Evolutionary conservation across 768 basidiomycete genomes (phyloP).

Genomic region (Macrolepiota albuminosa): DNA sequence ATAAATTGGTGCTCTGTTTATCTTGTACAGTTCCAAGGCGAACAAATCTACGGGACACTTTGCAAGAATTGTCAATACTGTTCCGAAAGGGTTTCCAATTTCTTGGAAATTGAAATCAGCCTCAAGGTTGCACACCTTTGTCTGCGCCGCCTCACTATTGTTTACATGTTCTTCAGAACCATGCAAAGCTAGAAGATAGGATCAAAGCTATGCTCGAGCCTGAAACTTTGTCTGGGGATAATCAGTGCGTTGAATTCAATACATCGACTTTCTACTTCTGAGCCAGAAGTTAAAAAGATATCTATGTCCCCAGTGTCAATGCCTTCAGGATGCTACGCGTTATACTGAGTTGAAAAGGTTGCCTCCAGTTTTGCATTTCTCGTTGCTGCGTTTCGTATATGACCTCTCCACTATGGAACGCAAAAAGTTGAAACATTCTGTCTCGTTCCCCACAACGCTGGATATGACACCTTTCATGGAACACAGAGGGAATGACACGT

Average conservation of each 20-base stretch:
- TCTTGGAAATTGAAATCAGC: conserved; percentile 86
- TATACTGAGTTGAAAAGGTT: conserved; percentile 65
- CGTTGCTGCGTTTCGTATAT: conserved; percentile 90
- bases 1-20: not conserved
- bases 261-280: not conserved
- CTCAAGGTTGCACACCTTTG: conserved; percentile 53
- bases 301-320: conserved; percentile 68
- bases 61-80: conserved; percentile 66
- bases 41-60: conserved; percentile 72
- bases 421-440: conserved; percentile 79
- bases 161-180: conserved; percentile 41
- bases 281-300: conserved; percentile 47
- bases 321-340: conserved; percentile 74
- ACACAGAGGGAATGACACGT: conserved; percentile 19
- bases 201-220: conserved; percentile 59
- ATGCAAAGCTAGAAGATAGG: conserved; percentile 69
- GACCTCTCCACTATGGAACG: conserved; percentile 74
- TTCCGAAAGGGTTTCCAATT: conserved; percentile 68
- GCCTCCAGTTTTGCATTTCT: conserved; percentile 89
- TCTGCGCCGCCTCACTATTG: not conserved
- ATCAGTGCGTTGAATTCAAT: conserved; percentile 48
- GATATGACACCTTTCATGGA: conserved; percentile 69
- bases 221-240: conserved; percentile 78
- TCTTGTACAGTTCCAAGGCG: conserved; percentile 77
- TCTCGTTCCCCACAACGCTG: conserved; percentile 71